Base-by-base conservation (phyloP, 176 grass and related monocot genomes). In the Oryza rufipogon region DNA sequence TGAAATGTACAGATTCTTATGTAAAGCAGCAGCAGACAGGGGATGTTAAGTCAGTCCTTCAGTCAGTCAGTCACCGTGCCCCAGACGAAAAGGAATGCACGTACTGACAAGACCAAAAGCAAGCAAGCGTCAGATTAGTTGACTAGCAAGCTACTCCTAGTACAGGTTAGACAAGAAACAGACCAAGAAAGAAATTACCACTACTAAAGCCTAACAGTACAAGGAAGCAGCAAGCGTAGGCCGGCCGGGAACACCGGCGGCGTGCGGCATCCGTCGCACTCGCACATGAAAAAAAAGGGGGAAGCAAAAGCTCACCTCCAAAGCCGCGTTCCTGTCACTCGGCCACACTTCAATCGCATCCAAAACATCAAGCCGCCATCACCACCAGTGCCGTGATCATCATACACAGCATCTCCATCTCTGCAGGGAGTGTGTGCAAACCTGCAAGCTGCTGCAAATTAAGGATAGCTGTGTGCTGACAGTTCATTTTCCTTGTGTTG, bases 41-140 rank as follows among this genome's bases (percentile, higher is more conserved):
- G 23, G 46, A 80, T 4, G 66, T 70, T 12, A 2, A 34, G 77
- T 60, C 63, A 11, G 7, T 71, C 69, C 7, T 19, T 45, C 36
- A n/a, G 20, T 45, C 38, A 7, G 19, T 23, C 17, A 11, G 36
- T 14, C 68, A 32, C 22, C 49, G n/a, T 19, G 66, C n/a, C 20
- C 20, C 11, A 22, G 58, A 49, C 12, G 44, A 44, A 44, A 71
- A 61, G 64, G 11, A 58, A 61, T 42, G 61, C 76, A 32, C 0
- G 9, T 48, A 12, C 25, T n/a, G 78, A 80, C 78, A 68, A 68
- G 77, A 72, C 34, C 51, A 45, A 82, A 72, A 63, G 78, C 44
- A 7, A 45, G 2, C 13, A 25, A 7, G n/a, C 36, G 33, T 15
- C 12, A 13, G n/a, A 25, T 44, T 39, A 70, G 79, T 70, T 70